A percentile compares a stretch with the other conserved stretches of the same genome.
These are phyloP conservation scores for Zoysia japonica DNA, from an alignment of 176 grass and related monocot genomes.

Conservation along the genomic window DNA sequence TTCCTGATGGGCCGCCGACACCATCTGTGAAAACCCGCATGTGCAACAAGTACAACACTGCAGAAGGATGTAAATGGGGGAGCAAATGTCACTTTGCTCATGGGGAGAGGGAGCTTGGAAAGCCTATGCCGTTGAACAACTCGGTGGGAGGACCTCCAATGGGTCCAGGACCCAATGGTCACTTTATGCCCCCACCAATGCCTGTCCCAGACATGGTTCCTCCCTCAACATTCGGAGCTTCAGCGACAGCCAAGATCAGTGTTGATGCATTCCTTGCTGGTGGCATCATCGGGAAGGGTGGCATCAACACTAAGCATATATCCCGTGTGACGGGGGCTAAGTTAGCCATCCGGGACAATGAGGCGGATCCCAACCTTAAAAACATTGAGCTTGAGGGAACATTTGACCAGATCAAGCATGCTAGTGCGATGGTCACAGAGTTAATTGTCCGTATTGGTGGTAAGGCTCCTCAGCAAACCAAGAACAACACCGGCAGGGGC, in stretches of 20 bases:
- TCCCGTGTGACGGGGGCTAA: constrained; percentile 76
- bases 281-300: constrained; percentile 89
- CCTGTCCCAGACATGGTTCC: constrained; percentile 46
- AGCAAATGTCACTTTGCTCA: constrained; percentile 93
- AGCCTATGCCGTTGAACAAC: constrained; percentile 47
- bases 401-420: constrained; percentile 96
- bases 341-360: constrained; percentile 88
- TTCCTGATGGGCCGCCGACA: constrained; percentile 42
- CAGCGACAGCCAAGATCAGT: constrained; percentile 94
- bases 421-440: constrained; percentile 83
- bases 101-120: constrained; percentile 89
- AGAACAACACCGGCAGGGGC: constrained; percentile 43
- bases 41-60: constrained; percentile 92
- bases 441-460: constrained; percentile 75
- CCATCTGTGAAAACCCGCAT: constrained; percentile 64
- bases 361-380: constrained; percentile 66
- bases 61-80: constrained; percentile 94
- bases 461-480: constrained; percentile 35
- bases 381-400: constrained; percentile 94
- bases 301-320: constrained; percentile 88
- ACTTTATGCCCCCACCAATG: constrained; percentile 47
- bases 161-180: constrained; percentile 44
- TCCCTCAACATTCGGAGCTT: constrained; percentile 78
- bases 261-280: constrained; percentile 85
- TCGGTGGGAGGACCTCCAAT: constrained; percentile 55